Conservation (phyloP, 345 rosid genomes). For the Erodium maritimum region DNA sequence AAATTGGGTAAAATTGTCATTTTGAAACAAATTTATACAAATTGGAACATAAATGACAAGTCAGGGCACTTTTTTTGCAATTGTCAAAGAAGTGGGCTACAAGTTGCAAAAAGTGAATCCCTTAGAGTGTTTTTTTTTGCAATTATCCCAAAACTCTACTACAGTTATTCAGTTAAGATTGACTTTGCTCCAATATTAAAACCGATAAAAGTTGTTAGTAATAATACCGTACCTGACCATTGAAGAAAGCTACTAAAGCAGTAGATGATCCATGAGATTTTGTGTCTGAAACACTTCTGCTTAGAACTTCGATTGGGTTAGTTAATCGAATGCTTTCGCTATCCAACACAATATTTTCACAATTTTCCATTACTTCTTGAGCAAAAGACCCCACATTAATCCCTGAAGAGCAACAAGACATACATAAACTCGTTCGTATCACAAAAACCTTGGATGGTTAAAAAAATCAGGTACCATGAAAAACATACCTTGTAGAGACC, state of each 20-base stretch:
- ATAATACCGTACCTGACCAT: constrained; percentile 33
- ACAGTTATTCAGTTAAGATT: no score
- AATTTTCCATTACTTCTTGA: constrained; percentile 41
- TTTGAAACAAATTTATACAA: no score
- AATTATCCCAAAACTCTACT: no score
- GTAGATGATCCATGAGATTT: constrained; percentile 50
- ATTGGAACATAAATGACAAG: no score
- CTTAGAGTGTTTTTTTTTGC: no score
- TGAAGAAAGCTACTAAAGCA: constrained; percentile 52
- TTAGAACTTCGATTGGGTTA: constrained; percentile 41
- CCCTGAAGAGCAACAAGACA: constrained; percentile 28
- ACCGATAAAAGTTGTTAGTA: no score
- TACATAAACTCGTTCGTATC: neutral
- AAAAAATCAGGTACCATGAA: neutral
- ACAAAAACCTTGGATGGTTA: neutral
- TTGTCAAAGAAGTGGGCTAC: no score
- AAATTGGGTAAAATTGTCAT: no score
- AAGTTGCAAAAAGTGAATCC: no score
- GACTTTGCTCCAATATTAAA: no score
- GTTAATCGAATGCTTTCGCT: constrained; percentile 15
- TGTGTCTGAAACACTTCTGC: constrained; percentile 39
- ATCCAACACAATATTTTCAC: constrained; percentile 35
- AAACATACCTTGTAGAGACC: constrained; percentile 63
- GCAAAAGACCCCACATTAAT: constrained; percentile 33
- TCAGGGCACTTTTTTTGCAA: no score